phyloP scores from a whole-genome alignment of 805 yeast genomes.

The Pichia occidentalis region DNA sequence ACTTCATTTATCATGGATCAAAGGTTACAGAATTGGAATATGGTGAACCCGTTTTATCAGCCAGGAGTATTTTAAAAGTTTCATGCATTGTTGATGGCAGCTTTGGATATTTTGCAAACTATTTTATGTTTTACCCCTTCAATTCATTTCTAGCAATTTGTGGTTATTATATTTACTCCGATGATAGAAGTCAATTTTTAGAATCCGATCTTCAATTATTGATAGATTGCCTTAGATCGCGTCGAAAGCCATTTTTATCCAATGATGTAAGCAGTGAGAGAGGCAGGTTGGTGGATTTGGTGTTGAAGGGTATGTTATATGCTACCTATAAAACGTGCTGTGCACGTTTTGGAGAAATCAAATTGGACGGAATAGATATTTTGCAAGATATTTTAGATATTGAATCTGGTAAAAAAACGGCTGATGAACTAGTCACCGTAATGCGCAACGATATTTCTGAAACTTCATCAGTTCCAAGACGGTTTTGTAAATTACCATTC shows the following conservation, averaged over 20 bases:
- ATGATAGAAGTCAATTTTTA: slow-evolving; percentile 9
- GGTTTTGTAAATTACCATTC: slow-evolving; percentile 6
- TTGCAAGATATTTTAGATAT: slow-evolving; percentile 4
- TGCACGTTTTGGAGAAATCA: slow-evolving; percentile 5
- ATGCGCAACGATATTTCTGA: too few species aligned
- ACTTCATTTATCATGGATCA: neutral
- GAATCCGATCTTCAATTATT: slow-evolving; percentile 24
- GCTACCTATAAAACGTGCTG: slow-evolving; percentile 15
- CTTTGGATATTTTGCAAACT: slow-evolving; percentile 16
- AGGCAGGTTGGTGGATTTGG: slow-evolving; percentile 18
- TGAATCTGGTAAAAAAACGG: slow-evolving; percentile 1
- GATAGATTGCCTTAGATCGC: slow-evolving; percentile 16
- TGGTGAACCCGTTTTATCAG: slow-evolving; percentile 20
- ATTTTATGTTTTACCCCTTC: slow-evolving; percentile 27
- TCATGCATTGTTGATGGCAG: slow-evolving; percentile 14
- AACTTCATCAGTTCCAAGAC: neutral
- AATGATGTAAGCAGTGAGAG: slow-evolving; percentile 11
- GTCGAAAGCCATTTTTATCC: slow-evolving; percentile 13
- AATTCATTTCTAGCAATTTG: slow-evolving; percentile 27
- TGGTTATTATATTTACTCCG: slow-evolving; percentile 23
- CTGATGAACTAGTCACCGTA: slow-evolving; percentile 1
- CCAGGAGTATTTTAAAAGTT: slow-evolving; percentile 23
- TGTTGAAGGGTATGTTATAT: slow-evolving; percentile 20
- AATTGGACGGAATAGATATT: slow-evolving; percentile 3
- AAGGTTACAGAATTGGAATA: slow-evolving; percentile 6